Evolutionary conservation across 2,329 filamentous ascomycete genomes (phyloP).

Genomic region (Clarireedia hainanense): DNA sequence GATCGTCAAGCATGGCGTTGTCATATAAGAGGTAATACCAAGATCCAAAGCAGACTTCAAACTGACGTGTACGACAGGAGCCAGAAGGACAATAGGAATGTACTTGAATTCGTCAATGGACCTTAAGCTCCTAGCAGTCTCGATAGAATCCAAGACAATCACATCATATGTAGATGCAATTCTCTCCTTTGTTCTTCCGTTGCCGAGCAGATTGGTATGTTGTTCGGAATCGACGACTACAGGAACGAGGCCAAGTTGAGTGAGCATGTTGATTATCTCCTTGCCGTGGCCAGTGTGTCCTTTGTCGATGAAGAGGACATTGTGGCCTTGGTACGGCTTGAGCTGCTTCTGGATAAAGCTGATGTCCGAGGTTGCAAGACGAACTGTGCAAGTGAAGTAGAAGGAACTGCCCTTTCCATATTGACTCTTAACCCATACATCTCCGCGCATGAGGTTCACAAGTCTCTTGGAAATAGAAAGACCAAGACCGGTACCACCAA

Average conservation of each 20-base stretch:
- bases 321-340: slow-evolving; percentile 83
- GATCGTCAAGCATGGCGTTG: slow-evolving; percentile 86
- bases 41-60: slow-evolving; percentile 90
- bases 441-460: slow-evolving; percentile 92
- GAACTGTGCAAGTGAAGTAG: slow-evolving; percentile 91
- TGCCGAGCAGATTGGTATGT: slow-evolving; percentile 45
- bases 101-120: slow-evolving; percentile 96
- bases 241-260: slow-evolving; percentile 70
- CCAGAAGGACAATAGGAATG: slow-evolving; percentile 87
- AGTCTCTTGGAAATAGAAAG: slow-evolving; percentile 92
- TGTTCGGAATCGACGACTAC: slow-evolving; percentile 76
- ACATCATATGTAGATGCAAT: slow-evolving; percentile 64
- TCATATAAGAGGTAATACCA: slow-evolving; percentile 99
- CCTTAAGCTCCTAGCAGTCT: slow-evolving; percentile 77
- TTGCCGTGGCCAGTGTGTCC: slow-evolving; percentile 68
- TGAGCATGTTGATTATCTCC: slow-evolving; percentile 72
- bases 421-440: slow-evolving; percentile 91
- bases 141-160: slow-evolving; percentile 89
- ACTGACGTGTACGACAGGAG: slow-evolving; percentile 81
- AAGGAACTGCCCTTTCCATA: slow-evolving; percentile 90
- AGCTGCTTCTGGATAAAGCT: slow-evolving; percentile 74
- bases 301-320: slow-evolving; percentile 92
- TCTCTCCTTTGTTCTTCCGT: slow-evolving; percentile 40
- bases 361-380: slow-evolving; percentile 72
- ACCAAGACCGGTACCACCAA: slow-evolving; percentile 88